Conservation (phyloP, 2,329 filamentous ascomycete species). For the Allantophomopsis cytisporea region DNA sequence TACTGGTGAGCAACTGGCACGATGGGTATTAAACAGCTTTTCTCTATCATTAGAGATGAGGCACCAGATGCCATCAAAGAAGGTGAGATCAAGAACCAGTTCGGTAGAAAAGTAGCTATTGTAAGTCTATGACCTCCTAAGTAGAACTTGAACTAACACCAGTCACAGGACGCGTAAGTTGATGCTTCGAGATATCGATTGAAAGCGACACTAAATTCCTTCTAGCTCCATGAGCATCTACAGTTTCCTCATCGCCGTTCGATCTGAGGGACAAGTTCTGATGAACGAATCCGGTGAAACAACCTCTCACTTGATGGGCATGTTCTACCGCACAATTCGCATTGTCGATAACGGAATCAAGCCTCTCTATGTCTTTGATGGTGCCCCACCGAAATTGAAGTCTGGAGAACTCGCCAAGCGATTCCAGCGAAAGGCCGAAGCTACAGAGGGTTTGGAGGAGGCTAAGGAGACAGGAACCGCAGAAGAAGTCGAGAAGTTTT, state of each 20-base stretch:
- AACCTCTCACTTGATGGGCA: conserved; percentile 95
- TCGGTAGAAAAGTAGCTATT: conserved; percentile 95
- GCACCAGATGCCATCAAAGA: conserved; percentile 92
- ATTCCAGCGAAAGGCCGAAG: conserved; percentile 88
- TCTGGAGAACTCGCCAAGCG: conserved; percentile 94
- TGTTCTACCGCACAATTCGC: conserved; percentile 97
- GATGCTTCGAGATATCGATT: too few relatives aligned
- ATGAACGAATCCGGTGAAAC: conserved; percentile 93
- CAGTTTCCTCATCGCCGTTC: conserved; percentile 94
- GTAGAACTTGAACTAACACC: conserved; percentile 5
- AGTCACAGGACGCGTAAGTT: conserved; percentile 40
- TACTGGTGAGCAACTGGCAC: conserved; percentile 10
- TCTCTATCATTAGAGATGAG: conserved; percentile 77
- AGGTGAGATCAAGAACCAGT: conserved; percentile 97
- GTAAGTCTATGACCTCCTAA: conserved; percentile 35
- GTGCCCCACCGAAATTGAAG: conserved; percentile 92
- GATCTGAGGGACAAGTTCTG: conserved; percentile 91
- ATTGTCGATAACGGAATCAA: conserved; percentile 99
- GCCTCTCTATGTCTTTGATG: conserved; percentile 95
- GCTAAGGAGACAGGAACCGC: conserved; percentile 95
- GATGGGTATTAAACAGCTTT: conserved; percentile 62
- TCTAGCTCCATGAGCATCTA: conserved; percentile 93
- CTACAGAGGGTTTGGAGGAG: conserved; percentile 79
- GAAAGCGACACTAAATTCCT: not conserved
- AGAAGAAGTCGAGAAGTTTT: conserved; percentile 97